Percentiles rank a stretch among this genome's conserved stretches.
These are phyloP conservation scores for Colletotrichum sp. DNA, from an alignment of 2,329 filamentous ascomycete species.

Conservation along the genomic window DNA sequence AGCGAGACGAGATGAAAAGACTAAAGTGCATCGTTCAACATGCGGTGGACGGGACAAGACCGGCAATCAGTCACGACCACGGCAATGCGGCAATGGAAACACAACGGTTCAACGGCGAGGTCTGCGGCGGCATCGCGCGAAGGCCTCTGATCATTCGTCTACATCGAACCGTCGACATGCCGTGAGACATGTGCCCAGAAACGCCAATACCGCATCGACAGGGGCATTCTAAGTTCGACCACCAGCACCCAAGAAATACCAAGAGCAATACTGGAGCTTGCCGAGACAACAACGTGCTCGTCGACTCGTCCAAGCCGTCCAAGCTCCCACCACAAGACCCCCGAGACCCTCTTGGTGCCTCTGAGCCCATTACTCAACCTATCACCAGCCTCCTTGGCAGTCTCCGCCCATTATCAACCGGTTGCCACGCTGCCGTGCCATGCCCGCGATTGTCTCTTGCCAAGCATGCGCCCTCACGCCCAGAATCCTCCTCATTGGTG, in stretches of 20 bases:
- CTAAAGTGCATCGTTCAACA: not conserved
- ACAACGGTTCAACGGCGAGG: not conserved
- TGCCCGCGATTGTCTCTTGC: slow-evolving; percentile 20
- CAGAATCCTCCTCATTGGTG: slow-evolving; percentile 15
- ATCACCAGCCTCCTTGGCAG: slow-evolving; percentile 16
- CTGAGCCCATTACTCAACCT: not conserved
- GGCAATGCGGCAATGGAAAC: not conserved
- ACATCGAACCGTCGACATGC: not conserved
- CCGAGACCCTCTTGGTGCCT: not conserved
- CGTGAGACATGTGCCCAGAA: slow-evolving; percentile 16
- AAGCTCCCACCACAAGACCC: not conserved
- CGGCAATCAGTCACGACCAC: not conserved
- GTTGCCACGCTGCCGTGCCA: slow-evolving; percentile 21
- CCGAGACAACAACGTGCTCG: slow-evolving; percentile 5
- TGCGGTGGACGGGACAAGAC: not conserved
- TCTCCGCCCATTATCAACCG: slow-evolving; percentile 19
- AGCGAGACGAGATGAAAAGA: not conserved
- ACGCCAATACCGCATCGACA: slow-evolving; percentile 17
- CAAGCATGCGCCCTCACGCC: slow-evolving; percentile 17
- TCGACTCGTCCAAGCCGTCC: not conserved
- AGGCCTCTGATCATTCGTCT: not conserved
- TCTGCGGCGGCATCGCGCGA: not conserved
- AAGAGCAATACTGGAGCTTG: slow-evolving; percentile 2
- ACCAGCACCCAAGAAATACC: not conserved
- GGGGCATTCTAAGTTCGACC: not conserved